These are phyloP conservation scores for Tephrocybe sp. DNA, from an alignment of 768 basidiomycete species.

Conservation along the genomic window DNA sequence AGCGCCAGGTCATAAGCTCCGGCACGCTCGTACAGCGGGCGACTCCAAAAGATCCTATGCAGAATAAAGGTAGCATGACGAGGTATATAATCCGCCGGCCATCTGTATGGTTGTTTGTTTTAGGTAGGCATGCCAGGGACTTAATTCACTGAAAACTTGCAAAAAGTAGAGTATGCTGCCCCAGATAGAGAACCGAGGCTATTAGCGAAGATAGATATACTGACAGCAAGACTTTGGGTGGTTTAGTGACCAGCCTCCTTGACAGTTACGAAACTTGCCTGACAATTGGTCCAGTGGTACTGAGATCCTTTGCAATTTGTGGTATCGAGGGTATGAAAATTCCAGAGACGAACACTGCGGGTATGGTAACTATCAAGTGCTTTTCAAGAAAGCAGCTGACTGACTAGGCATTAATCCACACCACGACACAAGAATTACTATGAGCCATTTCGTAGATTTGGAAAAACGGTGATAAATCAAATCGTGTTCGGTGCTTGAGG, in stretches of 20 bases:
- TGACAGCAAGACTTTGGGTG: constrained; percentile 29
- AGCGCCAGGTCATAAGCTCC: constrained; percentile 56
- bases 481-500: constrained; percentile 21
- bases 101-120: constrained; percentile 34
- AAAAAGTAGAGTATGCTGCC: constrained; percentile 38
- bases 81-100: constrained; percentile 62
- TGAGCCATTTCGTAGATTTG: constrained; percentile 44
- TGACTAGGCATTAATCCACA: constrained; percentile 65
- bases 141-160: no score
- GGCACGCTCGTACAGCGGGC: constrained; percentile 39
- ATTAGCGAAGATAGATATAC: constrained; percentile 32
- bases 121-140: not conserved
- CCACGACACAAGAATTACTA: constrained; percentile 58
- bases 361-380: not conserved
- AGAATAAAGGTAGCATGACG: constrained; percentile 56
- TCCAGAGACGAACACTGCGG: constrained; percentile 63
- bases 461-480: constrained; percentile 62
- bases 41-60: constrained; percentile 60
- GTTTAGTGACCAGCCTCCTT: not conserved
- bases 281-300: constrained; percentile 54
- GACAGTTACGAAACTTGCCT: constrained; percentile 36
- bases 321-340: constrained; percentile 78
- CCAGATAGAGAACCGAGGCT: constrained; percentile 33
- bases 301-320: constrained; percentile 65
- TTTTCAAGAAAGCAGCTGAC: constrained; percentile 8